Conservation (phyloP, 345 rosid species). For the Ceriops decandra region DNA sequence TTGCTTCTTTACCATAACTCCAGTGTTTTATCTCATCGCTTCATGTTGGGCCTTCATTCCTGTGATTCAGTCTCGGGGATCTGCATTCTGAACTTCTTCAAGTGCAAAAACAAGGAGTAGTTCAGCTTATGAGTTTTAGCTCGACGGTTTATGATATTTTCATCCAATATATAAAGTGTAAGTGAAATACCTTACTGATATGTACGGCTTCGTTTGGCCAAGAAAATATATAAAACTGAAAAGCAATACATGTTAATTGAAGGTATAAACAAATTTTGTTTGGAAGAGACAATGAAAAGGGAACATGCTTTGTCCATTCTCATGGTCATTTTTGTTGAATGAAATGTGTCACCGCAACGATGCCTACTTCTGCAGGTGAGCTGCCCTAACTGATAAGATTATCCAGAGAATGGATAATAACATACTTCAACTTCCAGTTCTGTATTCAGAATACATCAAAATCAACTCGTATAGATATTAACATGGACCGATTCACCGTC, state of each 20-base stretch:
- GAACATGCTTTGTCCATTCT: not conserved
- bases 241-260: not conserved
- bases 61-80: not conserved
- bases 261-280: not conserved
- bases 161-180: not conserved
- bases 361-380: not conserved
- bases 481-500: too few relatives aligned
- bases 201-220: too few relatives aligned
- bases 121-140: not conserved
- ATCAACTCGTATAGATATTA: not conserved
- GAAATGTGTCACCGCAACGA: not conserved
- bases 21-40: not conserved
- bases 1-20: not conserved
- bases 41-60: conserved; percentile 1
- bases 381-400: not conserved
- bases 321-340: not conserved
- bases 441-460: not conserved
- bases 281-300: not conserved
- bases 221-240: not conserved
- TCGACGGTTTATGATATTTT: not conserved
- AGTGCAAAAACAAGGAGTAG: not conserved
- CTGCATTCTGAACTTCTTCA: not conserved
- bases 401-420: not conserved
- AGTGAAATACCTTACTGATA: not conserved
- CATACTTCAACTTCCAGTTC: not conserved